A percentile compares a stretch with the other conserved stretches of the same genome.
Evolutionary conservation across 805 yeast genomes (phyloP).

Genomic region (Yarrowia alimentaria): DNA sequence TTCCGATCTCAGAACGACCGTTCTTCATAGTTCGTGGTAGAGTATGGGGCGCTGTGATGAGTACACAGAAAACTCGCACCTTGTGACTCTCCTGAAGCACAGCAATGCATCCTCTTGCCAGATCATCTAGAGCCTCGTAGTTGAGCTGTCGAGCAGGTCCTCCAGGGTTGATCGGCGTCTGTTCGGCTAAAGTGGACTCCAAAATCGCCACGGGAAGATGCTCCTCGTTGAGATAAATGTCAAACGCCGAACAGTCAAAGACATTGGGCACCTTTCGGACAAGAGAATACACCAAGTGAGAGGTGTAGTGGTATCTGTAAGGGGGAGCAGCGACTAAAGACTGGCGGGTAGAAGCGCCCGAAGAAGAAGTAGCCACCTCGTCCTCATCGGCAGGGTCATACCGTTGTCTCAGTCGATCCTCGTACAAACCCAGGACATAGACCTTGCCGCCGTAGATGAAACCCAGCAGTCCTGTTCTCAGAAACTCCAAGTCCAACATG

Average conservation of each 20-base stretch:
- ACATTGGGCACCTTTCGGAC: conserved; percentile 78
- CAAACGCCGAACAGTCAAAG: conserved; percentile 89
- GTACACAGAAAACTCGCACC: conserved; percentile 75
- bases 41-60: conserved; percentile 75
- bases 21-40: conserved; percentile 80
- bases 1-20: conserved; percentile 91
- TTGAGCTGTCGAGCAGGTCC: conserved; percentile 23
- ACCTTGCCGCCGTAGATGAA: conserved; percentile 84
- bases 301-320: conserved; percentile 72
- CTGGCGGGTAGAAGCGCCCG: conserved; percentile 16
- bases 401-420: conserved; percentile 82
- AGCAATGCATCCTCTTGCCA: conserved; percentile 49
- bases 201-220: conserved; percentile 80
- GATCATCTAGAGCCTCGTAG: conserved; percentile 47
- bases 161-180: conserved; percentile 29
- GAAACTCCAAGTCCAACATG: conserved; percentile 67
- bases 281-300: conserved; percentile 80
- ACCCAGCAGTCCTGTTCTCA: conserved; percentile 89
- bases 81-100: conserved; percentile 58
- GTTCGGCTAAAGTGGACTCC: conserved; percentile 60
- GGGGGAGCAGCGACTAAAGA: conserved; percentile 35
- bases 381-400: conserved; percentile 55
- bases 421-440: conserved; percentile 83
- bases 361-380: conserved; percentile 14
- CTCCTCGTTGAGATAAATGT: conserved; percentile 72